Conservation (phyloP, 2,329 filamentous ascomycete genomes). For the Fusarium gaditjirri region DNA sequence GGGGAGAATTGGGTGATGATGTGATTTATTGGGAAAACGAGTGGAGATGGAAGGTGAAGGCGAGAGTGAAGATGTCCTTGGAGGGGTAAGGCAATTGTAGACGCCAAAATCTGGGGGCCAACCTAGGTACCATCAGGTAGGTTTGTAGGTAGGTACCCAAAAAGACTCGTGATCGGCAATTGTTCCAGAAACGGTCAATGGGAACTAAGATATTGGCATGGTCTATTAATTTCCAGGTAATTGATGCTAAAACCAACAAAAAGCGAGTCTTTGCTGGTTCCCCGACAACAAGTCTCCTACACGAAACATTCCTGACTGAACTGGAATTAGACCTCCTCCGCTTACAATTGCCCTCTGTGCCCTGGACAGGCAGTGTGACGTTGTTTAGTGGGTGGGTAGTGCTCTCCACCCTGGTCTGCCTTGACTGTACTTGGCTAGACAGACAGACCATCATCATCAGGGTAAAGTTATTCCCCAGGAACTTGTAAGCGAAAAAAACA, state of each 20-base stretch:
- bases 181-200: not conserved
- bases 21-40: not conserved
- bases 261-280: not conserved
- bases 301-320: slow-evolving; percentile 1
- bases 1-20: not conserved
- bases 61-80: not conserved
- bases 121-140: not conserved
- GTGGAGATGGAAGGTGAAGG: slow-evolving; percentile 5
- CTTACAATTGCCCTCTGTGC: slow-evolving; percentile 7
- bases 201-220: not conserved
- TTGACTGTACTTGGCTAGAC: slow-evolving; percentile 1
- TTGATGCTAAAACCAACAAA: not conserved
- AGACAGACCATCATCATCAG: not conserved
- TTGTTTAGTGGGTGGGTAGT: not conserved
- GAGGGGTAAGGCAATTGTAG: slow-evolving; percentile 11
- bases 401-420: not conserved
- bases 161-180: not conserved
- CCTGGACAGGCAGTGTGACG: not conserved
- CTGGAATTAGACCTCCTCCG: slow-evolving; percentile 5
- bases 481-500: not conserved
- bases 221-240: not conserved
- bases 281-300: not conserved
- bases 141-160: not conserved
- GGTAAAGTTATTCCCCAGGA: not conserved
- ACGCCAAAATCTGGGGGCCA: not conserved